Percentiles rank a stretch among this genome's conserved stretches.
phyloP scores from a whole-genome alignment of 352 stramenopile genomes.

The Plasmopara viticola region DNA sequence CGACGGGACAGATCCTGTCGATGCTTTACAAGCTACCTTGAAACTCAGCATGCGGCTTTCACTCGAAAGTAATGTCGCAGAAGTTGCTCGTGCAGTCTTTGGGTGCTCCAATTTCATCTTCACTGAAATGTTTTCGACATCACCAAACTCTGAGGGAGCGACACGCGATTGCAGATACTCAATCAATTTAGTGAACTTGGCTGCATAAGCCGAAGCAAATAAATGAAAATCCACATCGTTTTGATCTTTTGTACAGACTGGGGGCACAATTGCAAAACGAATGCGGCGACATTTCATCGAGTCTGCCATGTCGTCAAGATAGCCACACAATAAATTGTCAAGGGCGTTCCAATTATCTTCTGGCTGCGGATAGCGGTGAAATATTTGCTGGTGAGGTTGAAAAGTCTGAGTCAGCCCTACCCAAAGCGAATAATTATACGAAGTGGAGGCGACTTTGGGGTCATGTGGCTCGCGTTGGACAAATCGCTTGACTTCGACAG shows the following conservation, averaged over 20 bases:
- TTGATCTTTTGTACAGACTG: slow-evolving; percentile 9
- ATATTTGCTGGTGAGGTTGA: slow-evolving; percentile 63
- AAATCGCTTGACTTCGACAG: slow-evolving; percentile 76
- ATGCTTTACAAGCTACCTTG: slow-evolving; percentile 37
- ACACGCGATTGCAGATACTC: slow-evolving; percentile 61
- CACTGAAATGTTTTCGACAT: slow-evolving; percentile 43
- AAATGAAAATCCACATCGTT: slow-evolving; percentile 4
- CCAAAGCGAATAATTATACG: slow-evolving; percentile 73
- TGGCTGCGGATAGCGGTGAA: slow-evolving; percentile 58
- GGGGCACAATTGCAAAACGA: slow-evolving; percentile 59
- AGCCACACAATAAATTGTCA: slow-evolving; percentile 71
- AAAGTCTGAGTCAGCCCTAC: slow-evolving; percentile 58
- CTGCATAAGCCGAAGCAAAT: slow-evolving; percentile 25
- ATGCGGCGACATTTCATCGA: slow-evolving; percentile 64
- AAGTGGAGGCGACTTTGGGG: slow-evolving; percentile 29
- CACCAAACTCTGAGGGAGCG: slow-evolving; percentile 40
- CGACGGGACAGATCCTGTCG: background rate
- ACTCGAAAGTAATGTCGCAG: slow-evolving; percentile 6
- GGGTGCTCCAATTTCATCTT: slow-evolving; percentile 29
- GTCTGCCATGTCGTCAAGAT: slow-evolving; percentile 70
- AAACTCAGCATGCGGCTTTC: slow-evolving; percentile 36
- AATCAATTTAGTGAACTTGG: slow-evolving; percentile 54
- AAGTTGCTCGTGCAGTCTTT: slow-evolving; percentile 1
- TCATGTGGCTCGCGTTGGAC: slow-evolving; percentile 40
- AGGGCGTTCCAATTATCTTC: slow-evolving; percentile 78